Base-by-base conservation (phyloP, 1,284 basidiomycete genomes). In the Trametes sp. region DNA sequence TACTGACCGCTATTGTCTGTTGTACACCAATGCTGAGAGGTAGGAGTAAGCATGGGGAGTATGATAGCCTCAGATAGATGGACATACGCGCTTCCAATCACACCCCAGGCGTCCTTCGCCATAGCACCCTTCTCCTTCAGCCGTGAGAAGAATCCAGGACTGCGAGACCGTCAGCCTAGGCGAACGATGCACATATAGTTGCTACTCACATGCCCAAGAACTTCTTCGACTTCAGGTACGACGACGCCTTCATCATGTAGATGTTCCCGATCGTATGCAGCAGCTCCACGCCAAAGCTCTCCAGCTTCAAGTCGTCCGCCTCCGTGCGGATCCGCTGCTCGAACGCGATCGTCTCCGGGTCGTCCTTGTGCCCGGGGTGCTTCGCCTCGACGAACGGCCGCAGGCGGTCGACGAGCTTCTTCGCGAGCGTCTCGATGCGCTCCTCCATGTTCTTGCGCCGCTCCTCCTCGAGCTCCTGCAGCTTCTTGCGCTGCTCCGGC, bases 241-340 rank as follows among this genome's bases (percentile, higher is more conserved):
- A 94, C 38, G 93, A 89, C 2, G 94, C 93, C 78, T 98, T 98
- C 82, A 92, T 93, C 72, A 95, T 90, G 76, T 98, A 99, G 36
- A 98, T 89, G 61, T 85, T 89, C 2, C 94, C 94, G 70, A 96
- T 96, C 14, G 93, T 89, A 70, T 95, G 92, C 42, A 95, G 78
- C 54, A 95, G 82, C 86, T 98, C 97, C 45, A 99, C 90, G 60
- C 98, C 98, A 76, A 99, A 99, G 69, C 95, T 97, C 81, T 99
- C 98, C 62, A 98, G 80, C 82, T 98, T 99, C 72, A 99, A 77
- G 80, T 99, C 98, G 68, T 98, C 95, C 1, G 95, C 95, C 77
- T 99, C 98, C 48, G 86, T 82, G 73, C 80, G 84, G 77, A 98
- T 94, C 76, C 84, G 88, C 57, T 84, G 82, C 76, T 93, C 89